Base-by-base conservation (phyloP, 2,329 filamentous ascomycete genomes). In the Aspergillus brasiliensis region DNA sequence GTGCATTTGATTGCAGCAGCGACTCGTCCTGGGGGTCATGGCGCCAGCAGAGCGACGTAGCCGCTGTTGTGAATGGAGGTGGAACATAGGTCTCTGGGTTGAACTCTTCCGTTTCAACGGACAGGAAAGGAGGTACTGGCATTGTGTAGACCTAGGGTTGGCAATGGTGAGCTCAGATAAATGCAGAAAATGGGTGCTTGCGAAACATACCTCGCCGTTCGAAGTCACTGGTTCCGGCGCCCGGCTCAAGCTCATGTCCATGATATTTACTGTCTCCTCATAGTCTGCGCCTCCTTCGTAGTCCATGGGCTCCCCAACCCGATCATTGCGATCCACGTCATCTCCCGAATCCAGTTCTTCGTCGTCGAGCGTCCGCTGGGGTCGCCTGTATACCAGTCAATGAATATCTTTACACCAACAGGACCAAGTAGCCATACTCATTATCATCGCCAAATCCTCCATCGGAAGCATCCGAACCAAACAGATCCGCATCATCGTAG, bases 1-100 rank as follows among this genome's bases (percentile, higher is more conserved):
- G 85, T 10, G 86, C 85, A 67, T 89, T 89, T 6, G 86, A 88
- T 69, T 90, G 86, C 13, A 88, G 75, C 38, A 82, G 73, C 4
- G 78, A 74, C 5, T 82, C 81, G 58, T 88, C 78, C 2, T 81
- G 82, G n/a, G 86, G 86, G 49, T 86, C 86, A 67, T 83, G 83
- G 54, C 87, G 84, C 86, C 87, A 89, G 67, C 87, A 86, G 27
- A 89, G 78, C 0, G 87, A 88, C 21, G 84, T 86, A 56, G 86
- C 82, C 40, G 87, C 86, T 10, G 86, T 87, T 56, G 85, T 83
- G 76, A 84, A 89, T 28, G 86, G 81, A 3, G 86, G 86, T 47
- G 82, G 81, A 68, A 85, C 82, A 72, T 88, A 89, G 40, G 80
- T 86, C 62, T 83, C 82, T 37, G 82, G 82, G 65, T 83, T 81